A percentile compares a stretch with the other conserved stretches of the same genome.
These are phyloP conservation scores for Cardamine occulta DNA, from an alignment of 345 rosid genomes.

Conservation along the genomic window DNA sequence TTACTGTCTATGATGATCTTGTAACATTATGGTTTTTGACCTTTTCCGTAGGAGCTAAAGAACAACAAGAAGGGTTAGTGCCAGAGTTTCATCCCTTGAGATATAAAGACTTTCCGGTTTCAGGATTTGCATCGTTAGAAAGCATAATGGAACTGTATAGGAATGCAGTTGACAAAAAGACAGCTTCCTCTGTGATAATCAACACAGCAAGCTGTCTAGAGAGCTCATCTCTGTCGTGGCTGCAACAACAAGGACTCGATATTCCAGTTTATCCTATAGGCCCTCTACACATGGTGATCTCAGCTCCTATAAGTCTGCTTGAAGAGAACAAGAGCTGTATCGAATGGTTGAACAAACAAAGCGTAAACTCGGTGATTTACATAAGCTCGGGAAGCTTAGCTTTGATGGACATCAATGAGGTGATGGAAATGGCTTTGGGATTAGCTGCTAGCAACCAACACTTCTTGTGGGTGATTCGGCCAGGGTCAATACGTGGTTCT, in stretches of 20 bases:
- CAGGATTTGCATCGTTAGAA: slow-evolving; percentile 27
- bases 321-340: slow-evolving; percentile 52
- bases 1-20: too few relatives aligned
- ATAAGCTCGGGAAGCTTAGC: slow-evolving; percentile 62
- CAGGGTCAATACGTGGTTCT: slow-evolving; percentile 34
- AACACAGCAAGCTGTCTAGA: slow-evolving; percentile 41
- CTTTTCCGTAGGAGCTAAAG: slow-evolving; percentile 3
- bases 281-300: slow-evolving; percentile 40
- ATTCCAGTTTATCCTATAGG: slow-evolving; percentile 37
- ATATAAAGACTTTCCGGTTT: slow-evolving; percentile 35
- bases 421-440: slow-evolving; percentile 37
- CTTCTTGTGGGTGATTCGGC: slow-evolving; percentile 45
- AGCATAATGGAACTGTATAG: background rate
- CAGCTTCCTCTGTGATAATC: slow-evolving; percentile 35
- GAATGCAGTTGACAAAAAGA: slow-evolving; percentile 19
- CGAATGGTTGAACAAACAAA: slow-evolving; percentile 50
- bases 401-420: slow-evolving; percentile 32
- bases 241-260: slow-evolving; percentile 15
- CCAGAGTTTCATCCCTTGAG: slow-evolving; percentile 34
- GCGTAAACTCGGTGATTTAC: slow-evolving; percentile 48
- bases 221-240: slow-evolving; percentile 14
- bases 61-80: slow-evolving; percentile 9
- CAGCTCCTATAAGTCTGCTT: slow-evolving; percentile 32
- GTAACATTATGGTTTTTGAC: background rate
- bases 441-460: slow-evolving; percentile 38